Evolutionary conservation across 2,329 filamentous ascomycete species (phyloP).

Genomic region (Malbranchea zuffiana): DNA sequence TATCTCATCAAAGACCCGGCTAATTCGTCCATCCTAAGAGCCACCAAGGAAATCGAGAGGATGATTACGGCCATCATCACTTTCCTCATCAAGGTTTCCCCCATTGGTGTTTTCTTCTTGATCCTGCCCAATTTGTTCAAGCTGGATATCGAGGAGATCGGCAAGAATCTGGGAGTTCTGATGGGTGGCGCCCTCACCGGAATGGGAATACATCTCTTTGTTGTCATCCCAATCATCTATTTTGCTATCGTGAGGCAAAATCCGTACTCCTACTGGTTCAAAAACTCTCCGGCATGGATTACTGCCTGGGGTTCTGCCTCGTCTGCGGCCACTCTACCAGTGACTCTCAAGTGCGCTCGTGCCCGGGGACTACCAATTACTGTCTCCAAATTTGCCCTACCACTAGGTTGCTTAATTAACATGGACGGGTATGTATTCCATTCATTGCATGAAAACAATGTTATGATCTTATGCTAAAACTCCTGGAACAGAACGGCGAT

Average conservation of each 20-base stretch:
- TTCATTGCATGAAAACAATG: too few species aligned
- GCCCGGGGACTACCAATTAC: too few species aligned
- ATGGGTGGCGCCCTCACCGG: slow-evolving; percentile 39
- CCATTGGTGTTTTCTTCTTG: slow-evolving; percentile 45
- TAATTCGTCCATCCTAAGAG: slow-evolving; percentile 33
- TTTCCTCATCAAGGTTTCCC: slow-evolving; percentile 40
- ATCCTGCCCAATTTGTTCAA: slow-evolving; percentile 44
- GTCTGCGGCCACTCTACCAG: slow-evolving; percentile 42
- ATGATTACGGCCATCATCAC: slow-evolving; percentile 40
- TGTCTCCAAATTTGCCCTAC: too few species aligned
- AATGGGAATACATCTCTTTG: slow-evolving; percentile 40
- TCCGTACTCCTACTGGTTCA: slow-evolving; percentile 40
- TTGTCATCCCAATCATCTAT: slow-evolving; percentile 38
- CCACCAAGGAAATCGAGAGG: slow-evolving; percentile 39
- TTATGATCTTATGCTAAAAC: background rate
- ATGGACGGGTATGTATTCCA: slow-evolving; percentile 34
- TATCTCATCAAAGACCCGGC: slow-evolving; percentile 37
- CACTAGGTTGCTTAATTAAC: slow-evolving; percentile 41
- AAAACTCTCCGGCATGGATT: slow-evolving; percentile 42
- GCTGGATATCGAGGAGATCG: slow-evolving; percentile 40
- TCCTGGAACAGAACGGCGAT: slow-evolving; percentile 36
- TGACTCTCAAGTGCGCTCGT: too few species aligned
- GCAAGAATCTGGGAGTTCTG: slow-evolving; percentile 40
- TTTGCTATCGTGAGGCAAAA: slow-evolving; percentile 36
- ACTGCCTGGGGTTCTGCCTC: slow-evolving; percentile 47